Evolutionary conservation across 208 protist genomes (phyloP).

Genomic region (Angomonas ambiguus): DNA sequence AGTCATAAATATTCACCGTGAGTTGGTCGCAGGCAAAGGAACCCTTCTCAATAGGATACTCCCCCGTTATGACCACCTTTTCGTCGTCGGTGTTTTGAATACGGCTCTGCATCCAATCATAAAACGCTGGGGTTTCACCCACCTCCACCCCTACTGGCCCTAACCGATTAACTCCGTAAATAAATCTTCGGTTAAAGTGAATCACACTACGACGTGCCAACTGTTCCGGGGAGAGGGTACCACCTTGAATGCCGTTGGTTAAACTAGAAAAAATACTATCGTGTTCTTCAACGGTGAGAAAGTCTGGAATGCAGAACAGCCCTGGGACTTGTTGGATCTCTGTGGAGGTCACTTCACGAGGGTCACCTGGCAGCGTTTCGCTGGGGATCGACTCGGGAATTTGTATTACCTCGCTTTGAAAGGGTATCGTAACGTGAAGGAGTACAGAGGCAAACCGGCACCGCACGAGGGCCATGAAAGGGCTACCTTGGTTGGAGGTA

Average conservation of each 20-base stretch:
- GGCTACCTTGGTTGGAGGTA: slow-evolving; percentile 20
- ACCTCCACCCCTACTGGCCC: slow-evolving; percentile 44
- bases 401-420: slow-evolving; percentile 28
- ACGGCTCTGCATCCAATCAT: slow-evolving; percentile 50
- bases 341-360: slow-evolving; percentile 14
- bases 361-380: not conserved
- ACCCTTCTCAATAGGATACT: slow-evolving; percentile 22
- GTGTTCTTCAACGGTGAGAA: slow-evolving; percentile 56
- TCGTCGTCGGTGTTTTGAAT: slow-evolving; percentile 39
- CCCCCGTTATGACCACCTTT: slow-evolving; percentile 22
- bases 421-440: not conserved
- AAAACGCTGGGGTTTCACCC: slow-evolving; percentile 56
- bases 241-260: slow-evolving; percentile 6
- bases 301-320: slow-evolving; percentile 48
- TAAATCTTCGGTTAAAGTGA: slow-evolving; percentile 80
- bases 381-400: too few species aligned
- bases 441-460: slow-evolving; percentile 16
- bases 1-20: slow-evolving; percentile 83
- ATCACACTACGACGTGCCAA: slow-evolving; percentile 60
- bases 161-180: slow-evolving; percentile 61
- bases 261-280: slow-evolving; percentile 43
- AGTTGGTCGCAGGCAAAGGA: slow-evolving; percentile 57
- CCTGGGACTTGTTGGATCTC: slow-evolving; percentile 38
- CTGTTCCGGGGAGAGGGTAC: slow-evolving; percentile 30
- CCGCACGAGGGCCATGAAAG: slow-evolving; percentile 24